phyloP scores from a whole-genome alignment of 345 rosid genomes.

The Dovyalis caffra region DNA sequence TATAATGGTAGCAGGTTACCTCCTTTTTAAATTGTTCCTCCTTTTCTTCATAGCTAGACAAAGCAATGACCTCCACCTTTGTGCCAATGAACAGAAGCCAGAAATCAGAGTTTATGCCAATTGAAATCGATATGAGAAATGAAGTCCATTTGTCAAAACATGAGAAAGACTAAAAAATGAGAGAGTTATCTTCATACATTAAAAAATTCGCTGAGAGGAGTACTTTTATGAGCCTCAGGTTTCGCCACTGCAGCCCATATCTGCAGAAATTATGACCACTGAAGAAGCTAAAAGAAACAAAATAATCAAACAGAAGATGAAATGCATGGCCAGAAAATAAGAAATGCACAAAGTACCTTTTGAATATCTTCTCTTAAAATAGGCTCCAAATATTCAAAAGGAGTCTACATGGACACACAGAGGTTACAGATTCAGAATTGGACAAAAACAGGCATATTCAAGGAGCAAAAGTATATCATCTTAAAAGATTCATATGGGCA shows the following conservation, averaged over 20 bases:
- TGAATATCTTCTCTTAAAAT: slow-evolving; percentile 33
- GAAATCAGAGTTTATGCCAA: background rate
- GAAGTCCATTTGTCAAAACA: background rate
- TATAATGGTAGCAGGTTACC: slow-evolving; percentile 22
- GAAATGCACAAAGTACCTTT: slow-evolving; percentile 23
- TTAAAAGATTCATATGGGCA: background rate
- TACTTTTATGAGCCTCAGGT: slow-evolving; percentile 21
- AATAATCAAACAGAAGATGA: background rate
- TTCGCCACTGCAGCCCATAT: slow-evolving; percentile 35
- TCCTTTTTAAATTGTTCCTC: slow-evolving; percentile 35
- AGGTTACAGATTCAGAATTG: background rate
- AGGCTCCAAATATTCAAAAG: slow-evolving; percentile 30
- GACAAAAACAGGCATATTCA: background rate
- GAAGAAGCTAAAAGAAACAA: background rate
- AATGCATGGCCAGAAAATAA: background rate
- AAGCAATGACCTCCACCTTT: slow-evolving; percentile 39
- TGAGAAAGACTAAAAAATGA: background rate
- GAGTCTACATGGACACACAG: slow-evolving; percentile 22
- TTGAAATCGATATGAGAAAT: background rate
- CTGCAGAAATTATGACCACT: slow-evolving; percentile 16
- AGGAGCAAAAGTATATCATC: background rate
- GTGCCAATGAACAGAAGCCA: slow-evolving; percentile 6
- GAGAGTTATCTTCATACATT: slow-evolving; percentile 18
- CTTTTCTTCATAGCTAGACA: slow-evolving; percentile 39
- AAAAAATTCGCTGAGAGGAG: slow-evolving; percentile 33